Conservation (phyloP, 306 rosid species). For the Sesbania bispinosa region DNA sequence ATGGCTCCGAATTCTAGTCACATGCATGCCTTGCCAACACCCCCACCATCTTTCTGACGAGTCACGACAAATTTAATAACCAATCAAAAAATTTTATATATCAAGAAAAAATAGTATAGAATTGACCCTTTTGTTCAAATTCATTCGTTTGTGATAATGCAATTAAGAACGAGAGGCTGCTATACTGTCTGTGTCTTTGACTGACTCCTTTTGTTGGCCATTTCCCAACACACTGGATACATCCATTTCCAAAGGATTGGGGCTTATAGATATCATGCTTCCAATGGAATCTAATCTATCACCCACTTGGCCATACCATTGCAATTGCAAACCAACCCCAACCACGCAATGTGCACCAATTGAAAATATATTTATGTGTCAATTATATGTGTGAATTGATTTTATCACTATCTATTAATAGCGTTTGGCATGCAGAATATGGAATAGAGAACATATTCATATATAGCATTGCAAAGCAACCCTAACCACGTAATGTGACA, state of each 20-base stretch:
- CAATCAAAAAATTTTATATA: not conserved
- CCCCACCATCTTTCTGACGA: not conserved
- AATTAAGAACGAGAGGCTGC: not conserved
- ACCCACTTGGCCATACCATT: not conserved
- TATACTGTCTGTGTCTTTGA: not conserved
- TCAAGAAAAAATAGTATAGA: not conserved
- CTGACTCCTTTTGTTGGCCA: conserved; percentile 20
- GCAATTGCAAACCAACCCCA: conserved; percentile 14
- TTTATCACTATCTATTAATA: not conserved
- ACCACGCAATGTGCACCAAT: conserved; percentile 9
- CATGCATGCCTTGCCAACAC: conserved; percentile 29
- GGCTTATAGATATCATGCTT: no score
- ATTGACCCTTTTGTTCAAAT: no score
- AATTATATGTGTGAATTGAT: not conserved
- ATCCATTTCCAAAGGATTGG: conserved; percentile 25
- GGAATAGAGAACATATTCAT: no score
- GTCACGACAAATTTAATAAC: not conserved
- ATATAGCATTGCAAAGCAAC: no score
- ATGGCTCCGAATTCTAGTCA: conserved; percentile 32
- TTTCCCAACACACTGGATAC: conserved; percentile 27
- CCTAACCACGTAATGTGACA: no score
- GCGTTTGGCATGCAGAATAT: no score
- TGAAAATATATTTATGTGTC: not conserved
- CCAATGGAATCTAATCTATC: conserved; percentile 10
- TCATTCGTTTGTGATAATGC: not conserved